Evolutionary conservation across 306 rosid species (phyloP).

Genomic region (Vigna mungo): DNA sequence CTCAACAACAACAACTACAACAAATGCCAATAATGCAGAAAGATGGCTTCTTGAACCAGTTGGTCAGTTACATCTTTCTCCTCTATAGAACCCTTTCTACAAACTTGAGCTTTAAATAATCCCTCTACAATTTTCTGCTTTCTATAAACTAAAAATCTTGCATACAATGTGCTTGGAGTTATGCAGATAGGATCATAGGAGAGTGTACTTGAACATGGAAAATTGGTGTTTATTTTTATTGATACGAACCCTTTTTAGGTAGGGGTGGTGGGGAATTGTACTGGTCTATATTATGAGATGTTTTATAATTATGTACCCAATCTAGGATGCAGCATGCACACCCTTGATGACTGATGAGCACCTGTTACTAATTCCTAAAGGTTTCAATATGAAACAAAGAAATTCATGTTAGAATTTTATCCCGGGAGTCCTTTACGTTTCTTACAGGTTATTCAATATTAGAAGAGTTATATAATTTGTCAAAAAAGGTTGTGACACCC

Average conservation of each 20-base stretch:
- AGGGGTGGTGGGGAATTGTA: background rate
- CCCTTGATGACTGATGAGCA: background rate
- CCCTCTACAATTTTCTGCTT: background rate
- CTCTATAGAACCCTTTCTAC: background rate
- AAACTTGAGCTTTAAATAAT: background rate
- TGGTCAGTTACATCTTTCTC: slow-evolving; percentile 57
- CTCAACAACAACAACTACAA: slow-evolving; percentile 38
- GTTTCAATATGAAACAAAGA: background rate
- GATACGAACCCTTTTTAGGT: background rate
- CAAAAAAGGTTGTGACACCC: background rate
- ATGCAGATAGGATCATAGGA: background rate
- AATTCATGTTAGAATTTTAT: slow-evolving; percentile 6
- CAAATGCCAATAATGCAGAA: slow-evolving; percentile 39
- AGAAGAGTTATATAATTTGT: background rate
- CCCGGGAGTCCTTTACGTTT: background rate
- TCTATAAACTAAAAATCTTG: background rate
- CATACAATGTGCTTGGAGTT: background rate
- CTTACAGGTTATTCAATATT: background rate
- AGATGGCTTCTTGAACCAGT: slow-evolving; percentile 92
- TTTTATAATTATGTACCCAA: background rate
- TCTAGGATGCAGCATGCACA: slow-evolving; percentile 5
- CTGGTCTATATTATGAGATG: background rate
- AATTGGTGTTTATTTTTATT: background rate
- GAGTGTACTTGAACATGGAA: background rate
- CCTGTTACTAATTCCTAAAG: background rate